Evolutionary conservation across 2,329 filamentous ascomycete genomes (phyloP).

Genomic region (Huntiella decipiens): DNA sequence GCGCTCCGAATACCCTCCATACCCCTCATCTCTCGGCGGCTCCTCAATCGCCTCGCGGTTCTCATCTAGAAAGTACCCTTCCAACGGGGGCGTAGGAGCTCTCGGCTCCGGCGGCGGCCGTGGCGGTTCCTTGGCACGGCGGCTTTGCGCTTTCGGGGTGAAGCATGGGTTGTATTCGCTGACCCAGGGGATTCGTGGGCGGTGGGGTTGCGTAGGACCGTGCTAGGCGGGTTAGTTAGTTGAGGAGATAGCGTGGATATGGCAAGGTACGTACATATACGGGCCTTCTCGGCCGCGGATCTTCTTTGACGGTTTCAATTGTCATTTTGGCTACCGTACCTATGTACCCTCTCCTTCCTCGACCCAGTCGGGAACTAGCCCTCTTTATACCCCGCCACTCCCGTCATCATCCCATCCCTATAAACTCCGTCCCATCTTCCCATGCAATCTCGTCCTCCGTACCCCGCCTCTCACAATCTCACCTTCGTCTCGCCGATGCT

Average conservation of each 20-base stretch:
- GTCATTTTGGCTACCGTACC: not conserved
- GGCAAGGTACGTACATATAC: not conserved
- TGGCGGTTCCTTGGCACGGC: not conserved
- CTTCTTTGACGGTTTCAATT: not conserved
- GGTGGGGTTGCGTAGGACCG: not conserved
- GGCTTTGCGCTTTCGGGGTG: not conserved
- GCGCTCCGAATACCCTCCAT: not conserved
- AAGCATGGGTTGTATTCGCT: slow-evolving; percentile 2
- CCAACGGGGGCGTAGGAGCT: not conserved
- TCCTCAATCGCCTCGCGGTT: not conserved
- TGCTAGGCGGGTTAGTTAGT: not conserved
- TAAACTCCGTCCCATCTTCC: too few species aligned
- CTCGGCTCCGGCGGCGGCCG: not conserved
- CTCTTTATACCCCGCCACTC: too few species aligned
- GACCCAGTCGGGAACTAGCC: too few species aligned
- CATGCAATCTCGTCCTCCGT: too few species aligned
- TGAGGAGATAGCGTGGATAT: not conserved
- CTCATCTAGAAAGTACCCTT: not conserved
- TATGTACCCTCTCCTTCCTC: too few species aligned
- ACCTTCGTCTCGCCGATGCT: too few species aligned
- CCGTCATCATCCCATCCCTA: too few species aligned
- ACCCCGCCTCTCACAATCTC: too few species aligned
- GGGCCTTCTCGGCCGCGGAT: not conserved
- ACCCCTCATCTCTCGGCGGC: too few species aligned
- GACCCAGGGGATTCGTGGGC: not conserved